Evolutionary conservation across 352 stramenopile species (phyloP).

Genomic region (Peronospora tabacina): DNA sequence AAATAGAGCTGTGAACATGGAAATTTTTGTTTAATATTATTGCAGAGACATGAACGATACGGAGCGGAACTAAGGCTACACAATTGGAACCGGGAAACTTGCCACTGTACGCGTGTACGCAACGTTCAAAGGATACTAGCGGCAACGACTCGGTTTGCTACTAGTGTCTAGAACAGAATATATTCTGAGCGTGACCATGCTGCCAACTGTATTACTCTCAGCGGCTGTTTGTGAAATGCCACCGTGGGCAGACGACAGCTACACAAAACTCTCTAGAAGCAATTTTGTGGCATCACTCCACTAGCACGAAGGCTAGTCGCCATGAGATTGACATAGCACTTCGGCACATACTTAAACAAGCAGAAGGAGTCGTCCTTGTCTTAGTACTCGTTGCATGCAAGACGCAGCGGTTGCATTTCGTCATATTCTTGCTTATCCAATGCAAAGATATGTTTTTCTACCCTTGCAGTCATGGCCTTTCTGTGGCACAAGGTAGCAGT

Average conservation of each 20-base stretch:
- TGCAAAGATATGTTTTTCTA: not conserved
- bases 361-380: not conserved
- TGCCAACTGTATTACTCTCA: not conserved
- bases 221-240: constrained; percentile 1
- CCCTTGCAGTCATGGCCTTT: not conserved
- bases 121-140: not conserved
- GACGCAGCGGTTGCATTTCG: not conserved
- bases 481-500: too few species aligned
- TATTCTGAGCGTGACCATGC: not conserved
- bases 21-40: too few species aligned
- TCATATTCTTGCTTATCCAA: not conserved
- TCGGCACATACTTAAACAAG: not conserved
- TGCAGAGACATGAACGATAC: too few species aligned
- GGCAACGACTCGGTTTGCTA: not conserved
- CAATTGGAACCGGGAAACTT: not conserved
- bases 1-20: too few species aligned
- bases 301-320: not conserved
- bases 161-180: not conserved
- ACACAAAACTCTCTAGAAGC: not conserved
- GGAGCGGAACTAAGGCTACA: not conserved
- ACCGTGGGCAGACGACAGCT: not conserved
- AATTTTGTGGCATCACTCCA: constrained; percentile 1
- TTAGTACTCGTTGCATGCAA: not conserved
- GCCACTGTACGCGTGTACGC: not conserved
- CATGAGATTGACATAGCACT: constrained; percentile 1